Base-by-base conservation (phyloP, 306 rosid species). In the Vigna mungo region DNA sequence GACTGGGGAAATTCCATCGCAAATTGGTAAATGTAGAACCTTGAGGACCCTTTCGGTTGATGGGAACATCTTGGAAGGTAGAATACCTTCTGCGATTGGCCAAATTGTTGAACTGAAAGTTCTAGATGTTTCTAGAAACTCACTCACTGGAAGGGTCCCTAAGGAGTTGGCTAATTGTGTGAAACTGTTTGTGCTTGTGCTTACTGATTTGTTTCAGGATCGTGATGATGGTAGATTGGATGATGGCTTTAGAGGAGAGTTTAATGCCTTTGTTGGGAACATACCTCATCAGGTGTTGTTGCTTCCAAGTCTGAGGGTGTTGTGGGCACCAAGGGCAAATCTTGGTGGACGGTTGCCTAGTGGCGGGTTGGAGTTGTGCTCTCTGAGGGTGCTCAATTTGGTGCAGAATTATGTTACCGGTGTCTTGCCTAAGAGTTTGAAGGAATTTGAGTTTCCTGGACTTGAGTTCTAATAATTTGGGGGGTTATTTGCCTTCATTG, bases 281-380 rank as follows among this genome's bases (percentile, higher is more conserved):
- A 68, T 90, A 55, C 92, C 92, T 81, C 79, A 72, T 17, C 82
- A 72, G 60, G 46, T 90, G 54, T 43, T 88, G 46, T 72, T 85
- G 80, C 87, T 90, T 80, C 75, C 89, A 0, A 84, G 87, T 71
- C 71, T 90, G 60, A 80, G 70, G 85, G 74, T 90, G 65, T 44
- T 90, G 76, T 90, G 96, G 96, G 93, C 91, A 0, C 96, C 96
- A 0, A 82, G 93, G 70, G 93, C 90, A 0, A 90, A 90, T 82
- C 85, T 90, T 9, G 88, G 71, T 2, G 96, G 96, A 6, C 51
- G 84, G 68, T 74, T 90, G 52, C 89, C 91, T 3, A 54, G 46
- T 71, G 86, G 81, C 21, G 85, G 91, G 91, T 76, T 73, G 72
- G 74, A 82, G 76, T 87, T 66, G 1, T 87, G 90, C 76, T 77